These are phyloP conservation scores for Nicotiana tomentosiformis DNA, from an alignment of 257 asterid species.

Conservation along the genomic window DNA sequence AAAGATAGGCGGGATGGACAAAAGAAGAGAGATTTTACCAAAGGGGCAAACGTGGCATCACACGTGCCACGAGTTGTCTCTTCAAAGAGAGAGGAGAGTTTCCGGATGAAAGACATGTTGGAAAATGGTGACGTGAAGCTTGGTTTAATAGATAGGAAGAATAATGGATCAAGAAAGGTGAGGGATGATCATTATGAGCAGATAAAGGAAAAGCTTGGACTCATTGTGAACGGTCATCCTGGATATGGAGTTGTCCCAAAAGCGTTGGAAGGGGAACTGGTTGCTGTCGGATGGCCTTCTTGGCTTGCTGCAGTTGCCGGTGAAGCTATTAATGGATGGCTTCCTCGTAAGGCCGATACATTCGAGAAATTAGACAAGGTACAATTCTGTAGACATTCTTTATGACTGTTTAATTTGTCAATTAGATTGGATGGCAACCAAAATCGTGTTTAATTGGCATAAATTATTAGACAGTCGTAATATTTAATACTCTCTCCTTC, in stretches of 20 bases:
- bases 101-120: conserved; percentile 36
- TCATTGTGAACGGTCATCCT: conserved; percentile 33
- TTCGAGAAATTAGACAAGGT: conserved; percentile 94
- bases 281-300: conserved; percentile 97
- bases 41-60: conserved; percentile 43
- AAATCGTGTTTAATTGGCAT: neutral
- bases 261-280: conserved; percentile 69
- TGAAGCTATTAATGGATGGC: conserved; percentile 89
- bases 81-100: conserved; percentile 53
- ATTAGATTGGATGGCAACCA: neutral
- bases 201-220: conserved; percentile 34
- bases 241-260: conserved; percentile 49
- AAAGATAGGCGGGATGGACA: conserved; percentile 51
- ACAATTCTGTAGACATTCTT: conserved; percentile 14
- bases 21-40: conserved; percentile 47
- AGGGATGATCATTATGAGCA: conserved; percentile 62
- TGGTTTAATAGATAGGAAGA: conserved; percentile 58
- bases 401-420: neutral
- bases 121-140: conserved; percentile 39
- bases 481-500: neutral
- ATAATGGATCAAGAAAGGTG: conserved; percentile 54
- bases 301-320: conserved; percentile 90
- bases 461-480: neutral
- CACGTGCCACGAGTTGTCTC: conserved; percentile 41
- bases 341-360: conserved; percentile 74